These are phyloP conservation scores for Arbutus unedo DNA, from an alignment of 148 eudicot genomes.

Conservation along the genomic window DNA sequence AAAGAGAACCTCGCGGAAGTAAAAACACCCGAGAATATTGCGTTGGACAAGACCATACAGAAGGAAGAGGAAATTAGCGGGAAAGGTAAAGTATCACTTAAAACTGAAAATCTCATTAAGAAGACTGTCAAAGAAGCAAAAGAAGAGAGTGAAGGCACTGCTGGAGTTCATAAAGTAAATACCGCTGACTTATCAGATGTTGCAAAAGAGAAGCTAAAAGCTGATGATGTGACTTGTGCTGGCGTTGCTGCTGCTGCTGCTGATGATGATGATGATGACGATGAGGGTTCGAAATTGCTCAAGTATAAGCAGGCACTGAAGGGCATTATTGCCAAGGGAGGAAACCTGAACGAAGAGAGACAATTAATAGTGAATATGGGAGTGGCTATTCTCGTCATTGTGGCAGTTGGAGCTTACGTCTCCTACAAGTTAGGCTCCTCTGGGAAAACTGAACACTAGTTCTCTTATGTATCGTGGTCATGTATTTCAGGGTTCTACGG, in stretches of 20 bases:
- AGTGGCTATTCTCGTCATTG: slow-evolving; percentile 46
- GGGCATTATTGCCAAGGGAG: slow-evolving; percentile 16
- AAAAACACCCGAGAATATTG: neutral
- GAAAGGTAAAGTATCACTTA: neutral
- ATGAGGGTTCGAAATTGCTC: neutral
- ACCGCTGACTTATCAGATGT: neutral
- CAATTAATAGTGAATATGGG: slow-evolving; percentile 57
- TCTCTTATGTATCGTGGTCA: neutral
- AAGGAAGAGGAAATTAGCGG: neutral
- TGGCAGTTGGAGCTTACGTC: slow-evolving; percentile 54
- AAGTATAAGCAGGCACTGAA: slow-evolving; percentile 24
- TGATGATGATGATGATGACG: neutral
- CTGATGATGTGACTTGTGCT: neutral
- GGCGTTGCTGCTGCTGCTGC: no score
- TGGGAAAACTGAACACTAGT: neutral
- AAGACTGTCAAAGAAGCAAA: neutral
- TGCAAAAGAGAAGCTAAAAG: neutral
- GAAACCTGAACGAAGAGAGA: slow-evolving; percentile 37
- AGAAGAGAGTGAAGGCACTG: neutral
- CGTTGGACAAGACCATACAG: neutral
- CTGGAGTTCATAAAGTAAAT: neutral
- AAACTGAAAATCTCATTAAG: neutral
- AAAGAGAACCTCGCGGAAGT: neutral
- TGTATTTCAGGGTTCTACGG: neutral
- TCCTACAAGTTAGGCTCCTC: slow-evolving; percentile 33